Base-by-base conservation (phyloP, 2,329 filamentous ascomycete genomes). In the Penicillium rolfsii region DNA sequence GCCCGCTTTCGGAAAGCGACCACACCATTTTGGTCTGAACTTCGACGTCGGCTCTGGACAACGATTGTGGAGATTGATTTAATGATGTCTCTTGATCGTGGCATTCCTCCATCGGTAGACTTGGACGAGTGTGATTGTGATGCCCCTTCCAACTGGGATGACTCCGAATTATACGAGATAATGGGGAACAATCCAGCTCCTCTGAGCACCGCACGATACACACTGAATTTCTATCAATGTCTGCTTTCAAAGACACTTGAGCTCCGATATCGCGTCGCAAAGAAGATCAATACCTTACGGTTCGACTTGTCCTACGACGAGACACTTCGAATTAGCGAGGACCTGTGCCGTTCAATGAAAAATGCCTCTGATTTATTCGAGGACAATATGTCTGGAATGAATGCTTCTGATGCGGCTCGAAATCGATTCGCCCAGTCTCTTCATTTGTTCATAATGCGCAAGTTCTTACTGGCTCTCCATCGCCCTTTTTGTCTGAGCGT, bases 391-490 rank as follows among this genome's bases (percentile, higher is more conserved):
- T 49, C 57, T 5, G 58, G 52, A 1, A 59, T 57, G 1, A 54
- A 59, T 3, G 41, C 61, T 0, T 38, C 46, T 16, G 63, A 65
- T 11, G 14, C 57, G 11, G 46, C 60, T n/a, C 65, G 61, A 16
- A 59, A 68, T 45, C 64, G 67, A 19, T 76, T 76, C 24, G 68
- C 72, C 5, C 68, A 69, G 43, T 74, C 72, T 2, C 68, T 86
- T 5, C 71, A 85, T 28, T 80, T 85, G 52, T 81, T 82, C 43
- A 74, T 84, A 0, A 75, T 84, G 4, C 82, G 83, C 5, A 82
- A 85, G 14, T 87, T 85, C 66, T 66, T 87, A 2, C 78, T 87
- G 14, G 77, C 80, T 0, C 74, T 88, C 0, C 85, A 88, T 63
- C 80, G 78, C 7, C 76, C 75, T 1, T 76, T 74, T 54, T 73